Evolutionary conservation across 2,329 filamentous ascomycete species (phyloP), one percentile per base, ranked within the genome.

Genomic region (Botryotinia calthae): DNA sequence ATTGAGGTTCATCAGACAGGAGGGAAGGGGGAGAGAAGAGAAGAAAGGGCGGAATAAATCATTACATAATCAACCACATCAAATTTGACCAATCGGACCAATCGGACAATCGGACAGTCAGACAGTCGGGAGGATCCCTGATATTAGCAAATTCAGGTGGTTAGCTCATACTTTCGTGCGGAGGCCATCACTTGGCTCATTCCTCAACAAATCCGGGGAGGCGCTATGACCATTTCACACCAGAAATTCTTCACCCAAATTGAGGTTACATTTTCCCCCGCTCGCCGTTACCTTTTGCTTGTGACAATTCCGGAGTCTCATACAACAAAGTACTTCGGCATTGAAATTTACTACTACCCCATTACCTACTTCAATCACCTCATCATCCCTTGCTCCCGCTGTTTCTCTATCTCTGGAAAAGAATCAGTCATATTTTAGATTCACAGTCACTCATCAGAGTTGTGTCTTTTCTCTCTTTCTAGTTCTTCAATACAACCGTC

Each of bases 191-290:
- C 58, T 61, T 61, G 6, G 58, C 37, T 28, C 37, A 42, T 63
- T 63, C 40, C 61, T 63, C 37, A 63, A 63, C 61, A 63, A 63
- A 63, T 42, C 40, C 61, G 37, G 61, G 61, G 37, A 56, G 61
- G 16, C 61, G 61, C 61, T 63, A 63, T 44, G 61, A 63, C 61
- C 61, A 63, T 18, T 25, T n/a, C 34, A 62, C 59, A 62, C 59
- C 59, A 62, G 22, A 40, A 40, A 18, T 62, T 62, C 34, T 61
- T 61, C n/a, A 16, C 12, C 40, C 31, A 61, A 61, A 62, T 62
- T 56, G 51, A 56, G 48, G 12, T 40, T 61, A 40, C 37, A 34
- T 16, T 25, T 61, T 40, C 16, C 59, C 34, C 59, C 63, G 28
- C 63, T 48, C 63, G 42, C 63, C 28, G 10, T 64, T 64, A 16